Base-by-base conservation (phyloP, 495 filamentous ascomycete genomes). In the Margaritispora aquatica region DNA sequence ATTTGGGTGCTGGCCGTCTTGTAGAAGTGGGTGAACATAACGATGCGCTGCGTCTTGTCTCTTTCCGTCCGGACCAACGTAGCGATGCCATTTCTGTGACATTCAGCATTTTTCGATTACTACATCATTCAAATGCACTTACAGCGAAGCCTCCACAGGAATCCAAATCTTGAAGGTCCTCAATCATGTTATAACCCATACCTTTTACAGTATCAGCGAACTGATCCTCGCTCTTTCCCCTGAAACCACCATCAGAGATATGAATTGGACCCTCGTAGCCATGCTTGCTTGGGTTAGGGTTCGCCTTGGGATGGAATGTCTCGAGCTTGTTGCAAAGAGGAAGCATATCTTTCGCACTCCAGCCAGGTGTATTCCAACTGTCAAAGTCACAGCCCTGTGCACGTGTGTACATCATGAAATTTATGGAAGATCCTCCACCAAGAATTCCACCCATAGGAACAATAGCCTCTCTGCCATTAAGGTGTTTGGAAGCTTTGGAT, bases 381-480 rank as follows among this genome's bases (percentile, higher is more conserved):
- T 67, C 65, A 26, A 50, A 66, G 59, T 65, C 54, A 8, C 53
- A 46, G 3, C 54, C 62, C 27, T 64, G 62, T 15, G 68, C 73
- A 26, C 75, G 64, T 1, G 72, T 74, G 62, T 77, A 83, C 73
- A 57, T 78, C 77, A 84, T 80, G 54, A 81, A 79, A 64, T 86
- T 87, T 26, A 83, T 79, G 0, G 80, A 80, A 1, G 74, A 79
- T 10, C 82, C 83, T 24, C 84, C 84, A 48, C 84, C 84, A 0
- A 87, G 72, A 0, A 77, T 70, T 41, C 80, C 78, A 19, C 81
- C 83, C 8, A 70, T 70, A 0, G 78, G 74, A 9, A 87, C 76
- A 19, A 80, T 72, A 11, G 70, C 64, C 55, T 73, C 71, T 51
- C 78, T 68, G 24, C 70, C 74, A 54, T 66, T 74, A n/a, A 85